phyloP scores from a whole-genome alignment of 2,329 filamentous ascomycete species.

The Claviceps sp. region DNA sequence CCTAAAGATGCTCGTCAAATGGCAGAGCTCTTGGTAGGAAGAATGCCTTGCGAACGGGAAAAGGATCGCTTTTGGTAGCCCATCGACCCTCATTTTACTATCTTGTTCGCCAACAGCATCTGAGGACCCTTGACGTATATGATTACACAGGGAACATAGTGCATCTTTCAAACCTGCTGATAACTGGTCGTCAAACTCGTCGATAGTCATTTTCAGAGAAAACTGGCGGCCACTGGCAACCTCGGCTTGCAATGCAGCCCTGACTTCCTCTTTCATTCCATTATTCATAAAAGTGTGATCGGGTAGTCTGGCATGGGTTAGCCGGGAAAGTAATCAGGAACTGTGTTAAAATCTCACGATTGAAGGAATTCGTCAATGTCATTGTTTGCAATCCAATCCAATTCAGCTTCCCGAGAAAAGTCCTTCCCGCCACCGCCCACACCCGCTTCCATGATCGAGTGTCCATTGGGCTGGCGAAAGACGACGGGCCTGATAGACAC shows the following conservation, averaged over 20 bases:
- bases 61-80: slow-evolving; percentile 29
- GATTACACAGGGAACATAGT: not conserved
- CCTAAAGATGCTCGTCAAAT: slow-evolving; percentile 52
- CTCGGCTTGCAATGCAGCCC: slow-evolving; percentile 7
- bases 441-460: slow-evolving; percentile 58
- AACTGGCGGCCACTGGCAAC: slow-evolving; percentile 13
- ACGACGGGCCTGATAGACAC: slow-evolving; percentile 73
- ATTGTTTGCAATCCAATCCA: slow-evolving; percentile 43
- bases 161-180: slow-evolving; percentile 6
- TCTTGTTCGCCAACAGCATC: not conserved
- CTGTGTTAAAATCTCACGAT: slow-evolving; percentile 13
- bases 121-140: not conserved
- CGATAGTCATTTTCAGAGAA: slow-evolving; percentile 13
- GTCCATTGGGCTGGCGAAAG: slow-evolving; percentile 44
- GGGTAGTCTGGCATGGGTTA: slow-evolving; percentile 9
- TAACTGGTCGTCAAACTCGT: slow-evolving; percentile 8
- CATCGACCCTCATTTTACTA: not conserved
- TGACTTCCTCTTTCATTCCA: slow-evolving; percentile 6
- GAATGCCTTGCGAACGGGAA: slow-evolving; percentile 90
- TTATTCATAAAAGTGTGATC: slow-evolving; percentile 5
- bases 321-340: not conserved
- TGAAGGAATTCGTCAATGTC: slow-evolving; percentile 36
- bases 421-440: slow-evolving; percentile 70
- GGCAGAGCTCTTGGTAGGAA: slow-evolving; percentile 66
- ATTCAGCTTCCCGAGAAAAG: slow-evolving; percentile 51